These are phyloP conservation scores for Phytophthora tubulina DNA, from an alignment of 352 stramenopile genomes.

Conservation along the genomic window DNA sequence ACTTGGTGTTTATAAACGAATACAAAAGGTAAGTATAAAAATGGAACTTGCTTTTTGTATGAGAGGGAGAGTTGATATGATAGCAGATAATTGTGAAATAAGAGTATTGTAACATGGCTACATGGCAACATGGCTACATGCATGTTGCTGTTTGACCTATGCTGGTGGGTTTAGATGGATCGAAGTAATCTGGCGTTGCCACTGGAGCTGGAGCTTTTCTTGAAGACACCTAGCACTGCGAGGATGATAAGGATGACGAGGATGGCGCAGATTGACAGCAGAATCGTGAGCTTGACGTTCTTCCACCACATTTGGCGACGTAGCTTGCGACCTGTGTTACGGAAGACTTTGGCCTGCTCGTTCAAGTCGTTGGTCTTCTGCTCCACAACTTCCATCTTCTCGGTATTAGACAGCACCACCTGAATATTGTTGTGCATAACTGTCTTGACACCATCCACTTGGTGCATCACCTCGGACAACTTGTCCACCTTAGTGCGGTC, in stretches of 20 bases:
- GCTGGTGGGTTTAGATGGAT: conserved; percentile 13
- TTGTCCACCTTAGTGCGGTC: conserved; percentile 91
- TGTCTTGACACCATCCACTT: conserved; percentile 84
- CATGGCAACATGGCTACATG: conserved; percentile 29
- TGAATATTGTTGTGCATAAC: conserved; percentile 92
- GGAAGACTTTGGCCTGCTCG: conserved; percentile 89
- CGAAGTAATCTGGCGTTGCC: conserved; percentile 26
- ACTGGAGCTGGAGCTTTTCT: conserved; percentile 56
- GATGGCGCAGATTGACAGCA: conserved; percentile 66
- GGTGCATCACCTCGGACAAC: conserved; percentile 83
- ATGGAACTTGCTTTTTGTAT: not conserved
- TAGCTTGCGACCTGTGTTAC: conserved; percentile 84
- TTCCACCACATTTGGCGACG: conserved; percentile 89
- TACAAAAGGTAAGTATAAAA: too few relatives aligned
- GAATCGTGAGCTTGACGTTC: conserved; percentile 83
- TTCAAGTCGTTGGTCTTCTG: conserved; percentile 91
- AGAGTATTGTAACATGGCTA: conserved; percentile 15
- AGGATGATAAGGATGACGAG: conserved; percentile 85
- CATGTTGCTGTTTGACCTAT: conserved; percentile 13
- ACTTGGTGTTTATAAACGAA: too few relatives aligned
- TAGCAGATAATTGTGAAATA: not conserved
- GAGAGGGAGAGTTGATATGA: conserved; percentile 13
- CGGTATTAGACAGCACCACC: conserved; percentile 86
- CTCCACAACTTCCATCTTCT: conserved; percentile 91
- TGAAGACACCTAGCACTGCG: conserved; percentile 78